Base-by-base conservation (phyloP, 140 eudicot species). In the Erigeron philadelphicus region DNA sequence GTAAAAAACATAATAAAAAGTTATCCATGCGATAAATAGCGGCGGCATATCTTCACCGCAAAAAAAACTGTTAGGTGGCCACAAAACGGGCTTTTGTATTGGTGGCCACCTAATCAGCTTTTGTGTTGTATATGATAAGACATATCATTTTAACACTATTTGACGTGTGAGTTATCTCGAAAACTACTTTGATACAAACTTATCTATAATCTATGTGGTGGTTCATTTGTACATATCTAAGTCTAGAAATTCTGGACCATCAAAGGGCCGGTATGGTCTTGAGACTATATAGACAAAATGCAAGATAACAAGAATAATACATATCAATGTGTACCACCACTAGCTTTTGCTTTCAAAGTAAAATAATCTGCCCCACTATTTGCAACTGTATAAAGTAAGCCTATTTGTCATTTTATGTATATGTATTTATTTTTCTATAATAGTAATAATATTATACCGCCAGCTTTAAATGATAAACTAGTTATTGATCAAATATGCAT, bases 301-400 rank as follows among this genome's bases (percentile, higher is more conserved):
- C 80, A 70, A 79, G 16, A 79, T 79, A 73, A 79, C 83, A 79
- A 79, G 59, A 74, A 63, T 68, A 69, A 46, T 46, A 55, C 65
- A 46, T 46, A 70, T 79, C 64, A 67, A 48, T 19, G 70, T 42
- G 70, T 68, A 69, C 76, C 66, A 69, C 80, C 77, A 79, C 77
- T 79, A 46, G 77, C 74, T 67, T 57, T 74, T 75, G 74, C 80
- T 60, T 44, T 56, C 80, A 55, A 63, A 64, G 47, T 79, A 38
- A 56, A 64, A 63, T 69, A 50, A 66, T 68, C 43, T 40, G 31
- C 64, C 83, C 83, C 76, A 79, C 83, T 72, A 72, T 42, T 42
- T 56, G 68, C 75, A 73, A 67, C 76, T 79, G 41, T 73, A 78
- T 19, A 69, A 76, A 76, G 47, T 44, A 63, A 41, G 41, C 23